phyloP scores from a whole-genome alignment of 768 basidiomycete species.

The Vishniacozyma victoriae region DNA sequence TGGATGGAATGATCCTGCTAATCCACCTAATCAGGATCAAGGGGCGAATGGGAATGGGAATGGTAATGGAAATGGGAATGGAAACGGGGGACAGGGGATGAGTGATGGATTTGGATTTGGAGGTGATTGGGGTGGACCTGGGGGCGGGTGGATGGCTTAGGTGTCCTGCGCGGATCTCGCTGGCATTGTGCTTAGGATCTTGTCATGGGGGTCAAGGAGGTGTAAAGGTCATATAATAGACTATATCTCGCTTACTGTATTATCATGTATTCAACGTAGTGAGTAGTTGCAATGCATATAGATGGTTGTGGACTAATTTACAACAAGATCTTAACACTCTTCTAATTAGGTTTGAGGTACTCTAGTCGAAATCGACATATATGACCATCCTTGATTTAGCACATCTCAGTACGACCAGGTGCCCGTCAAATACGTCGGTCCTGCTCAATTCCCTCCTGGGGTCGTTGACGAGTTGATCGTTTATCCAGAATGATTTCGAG shows the following conservation, averaged over 20 bases:
- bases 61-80: background rate
- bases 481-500: slow-evolving; percentile 67
- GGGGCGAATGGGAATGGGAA: background rate
- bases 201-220: no score
- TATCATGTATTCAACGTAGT: no score
- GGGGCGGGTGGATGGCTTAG: background rate
- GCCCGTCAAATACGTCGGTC: slow-evolving; percentile 56
- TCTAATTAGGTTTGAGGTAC: no score
- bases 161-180: no score
- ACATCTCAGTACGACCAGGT: slow-evolving; percentile 61
- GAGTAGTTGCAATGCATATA: no score
- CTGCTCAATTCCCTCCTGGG: slow-evolving; percentile 49
- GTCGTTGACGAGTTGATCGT: slow-evolving; percentile 59
- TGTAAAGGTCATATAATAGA: no score
- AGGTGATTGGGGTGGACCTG: background rate
- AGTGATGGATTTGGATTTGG: background rate
- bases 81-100: background rate
- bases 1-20: slow-evolving; percentile 21
- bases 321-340: no score
- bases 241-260: no score
- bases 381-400: slow-evolving; percentile 66
- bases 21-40: background rate
- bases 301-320: no score
- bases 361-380: no score
- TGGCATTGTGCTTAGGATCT: no score